A percentile compares a stretch with the other conserved stretches of the same genome.
phyloP scores from a whole-genome alignment of 2,329 filamentous ascomycete genomes.

The Apiospora pterosperma region DNA sequence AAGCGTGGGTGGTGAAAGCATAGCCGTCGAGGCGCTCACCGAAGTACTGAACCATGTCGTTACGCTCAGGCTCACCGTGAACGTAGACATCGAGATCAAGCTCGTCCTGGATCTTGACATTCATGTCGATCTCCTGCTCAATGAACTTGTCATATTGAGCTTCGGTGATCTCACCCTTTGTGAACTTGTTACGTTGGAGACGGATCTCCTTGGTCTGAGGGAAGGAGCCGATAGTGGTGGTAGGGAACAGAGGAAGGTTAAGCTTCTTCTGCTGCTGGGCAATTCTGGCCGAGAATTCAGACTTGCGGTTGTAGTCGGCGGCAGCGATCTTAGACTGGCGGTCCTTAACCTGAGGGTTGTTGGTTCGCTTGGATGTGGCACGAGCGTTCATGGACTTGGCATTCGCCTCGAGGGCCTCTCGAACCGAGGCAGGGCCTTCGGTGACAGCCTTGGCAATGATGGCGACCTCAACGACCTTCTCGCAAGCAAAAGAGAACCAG shows the following conservation, averaged over 20 bases:
- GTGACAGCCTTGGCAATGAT: slow-evolving; percentile 96
- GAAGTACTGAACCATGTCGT: slow-evolving; percentile 99
- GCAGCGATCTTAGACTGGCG: slow-evolving; percentile 84
- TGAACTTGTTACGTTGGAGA: slow-evolving; percentile 94
- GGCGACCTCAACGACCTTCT: slow-evolving; percentile 90
- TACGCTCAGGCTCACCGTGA: slow-evolving; percentile 98
- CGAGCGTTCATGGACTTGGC: slow-evolving; percentile 91
- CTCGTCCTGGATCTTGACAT: slow-evolving; percentile 96
- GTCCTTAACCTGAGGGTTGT: slow-evolving; percentile 96
- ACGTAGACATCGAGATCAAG: slow-evolving; percentile 96
- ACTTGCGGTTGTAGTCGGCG: slow-evolving; percentile 89
- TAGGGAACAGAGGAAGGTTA: slow-evolving; percentile 94
- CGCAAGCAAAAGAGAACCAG: slow-evolving; percentile 97
- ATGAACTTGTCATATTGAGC: slow-evolving; percentile 98
- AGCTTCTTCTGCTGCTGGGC: slow-evolving; percentile 87
- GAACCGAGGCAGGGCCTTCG: slow-evolving; percentile 82
- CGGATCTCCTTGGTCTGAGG: slow-evolving; percentile 99
- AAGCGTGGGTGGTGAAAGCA: slow-evolving; percentile 97
- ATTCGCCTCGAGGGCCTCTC: slow-evolving; percentile 90
- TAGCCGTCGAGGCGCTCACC: slow-evolving; percentile 96
- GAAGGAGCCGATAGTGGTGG: slow-evolving; percentile 99
- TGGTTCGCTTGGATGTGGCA: slow-evolving; percentile 89
- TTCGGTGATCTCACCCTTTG: slow-evolving; percentile 93
- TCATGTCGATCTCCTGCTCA: slow-evolving; percentile 94
- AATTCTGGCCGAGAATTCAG: slow-evolving; percentile 80